Base-by-base conservation (phyloP, 208 protist genomes). In the Leishmania turanica region DNA sequence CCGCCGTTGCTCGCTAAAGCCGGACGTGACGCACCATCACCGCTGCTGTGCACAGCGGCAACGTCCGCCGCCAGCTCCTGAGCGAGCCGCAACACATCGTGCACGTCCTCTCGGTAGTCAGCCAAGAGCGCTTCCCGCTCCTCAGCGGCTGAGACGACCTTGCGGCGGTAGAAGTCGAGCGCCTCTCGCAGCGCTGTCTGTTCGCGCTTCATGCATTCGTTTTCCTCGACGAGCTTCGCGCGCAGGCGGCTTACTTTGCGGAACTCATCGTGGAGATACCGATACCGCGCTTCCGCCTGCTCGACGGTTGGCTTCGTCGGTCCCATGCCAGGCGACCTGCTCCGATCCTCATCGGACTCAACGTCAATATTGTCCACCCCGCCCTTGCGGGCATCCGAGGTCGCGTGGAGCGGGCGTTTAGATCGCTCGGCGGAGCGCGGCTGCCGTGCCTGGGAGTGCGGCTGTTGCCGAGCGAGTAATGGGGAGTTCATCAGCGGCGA, bases 191-290 rank as follows among this genome's bases (percentile, higher is more conserved):
- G 37, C 3, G 45, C 47, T 4, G 71, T 31, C 21, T 79, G 69
- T 70, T 88, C 81, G 3, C 77, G 77, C 42, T 75, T 77, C 49
- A 87, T 21, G 13, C 87, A 79, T 21, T 87, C 78, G 21, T 53
- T 79, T 17, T 87, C 84, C 73, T 83, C 79, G 19, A 60, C 17
- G 31, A 87, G 81, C 74, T 86, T 83, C 47, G 74, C 47, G 45
- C 84, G 83, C 69, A 85, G 58, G 15, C 78, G 65, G 49, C 80
- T 82, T 56, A 80, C 9, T 73, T 90, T 90, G 13, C 72, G 79
- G 75, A 83, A 86, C 77, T 90, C 87, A 56, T 87, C 84, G 79
- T 84, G 86, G n/a, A 90, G 81, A 73, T 90, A 78, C 49, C 76
- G 72, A 54, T 90, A 90, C 5, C 87, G 87, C 45, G 74, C 84